Evolutionary conservation across 345 rosid species (phyloP).

Genomic region (Corymbia maculata): DNA sequence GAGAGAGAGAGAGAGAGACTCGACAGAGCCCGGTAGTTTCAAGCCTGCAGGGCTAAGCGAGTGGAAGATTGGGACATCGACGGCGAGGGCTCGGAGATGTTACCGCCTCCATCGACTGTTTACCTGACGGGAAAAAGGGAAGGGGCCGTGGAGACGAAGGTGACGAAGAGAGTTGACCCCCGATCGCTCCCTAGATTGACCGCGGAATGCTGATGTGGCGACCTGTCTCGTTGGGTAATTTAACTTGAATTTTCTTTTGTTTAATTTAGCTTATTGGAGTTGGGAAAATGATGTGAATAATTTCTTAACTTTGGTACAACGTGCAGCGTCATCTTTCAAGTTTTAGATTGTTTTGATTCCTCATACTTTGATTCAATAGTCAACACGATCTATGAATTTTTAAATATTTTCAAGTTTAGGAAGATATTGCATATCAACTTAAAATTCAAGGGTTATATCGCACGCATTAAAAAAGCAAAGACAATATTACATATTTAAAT

Average conservation of each 20-base stretch:
- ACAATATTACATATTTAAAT: rapidly evolving
- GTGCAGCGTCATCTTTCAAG: rapidly evolving
- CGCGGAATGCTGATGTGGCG: rapidly evolving
- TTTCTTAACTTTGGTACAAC: rapidly evolving
- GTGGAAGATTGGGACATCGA: not conserved
- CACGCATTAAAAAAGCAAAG: not conserved
- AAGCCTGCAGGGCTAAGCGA: not conserved
- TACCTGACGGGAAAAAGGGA: not conserved
- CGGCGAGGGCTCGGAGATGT: not conserved
- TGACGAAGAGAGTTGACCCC: not conserved
- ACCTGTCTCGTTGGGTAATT: not conserved
- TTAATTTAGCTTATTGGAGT: not conserved
- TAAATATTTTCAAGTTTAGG: not conserved
- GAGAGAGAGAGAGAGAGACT: not conserved
- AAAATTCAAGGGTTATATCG: rapidly evolving
- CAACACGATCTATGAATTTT: rapidly evolving
- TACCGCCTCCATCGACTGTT: not conserved
- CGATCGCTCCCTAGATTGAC: not conserved
- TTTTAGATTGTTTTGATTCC: too few species aligned
- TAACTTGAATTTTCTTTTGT: not conserved
- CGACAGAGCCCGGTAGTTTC: not conserved
- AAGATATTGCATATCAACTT: not conserved
- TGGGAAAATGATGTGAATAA: rapidly evolving
- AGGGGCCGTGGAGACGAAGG: not conserved
- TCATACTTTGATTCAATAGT: rapidly evolving